Base-by-base conservation (phyloP, 2,329 filamentous ascomycete species). In the Hypoxylon sp. region DNA sequence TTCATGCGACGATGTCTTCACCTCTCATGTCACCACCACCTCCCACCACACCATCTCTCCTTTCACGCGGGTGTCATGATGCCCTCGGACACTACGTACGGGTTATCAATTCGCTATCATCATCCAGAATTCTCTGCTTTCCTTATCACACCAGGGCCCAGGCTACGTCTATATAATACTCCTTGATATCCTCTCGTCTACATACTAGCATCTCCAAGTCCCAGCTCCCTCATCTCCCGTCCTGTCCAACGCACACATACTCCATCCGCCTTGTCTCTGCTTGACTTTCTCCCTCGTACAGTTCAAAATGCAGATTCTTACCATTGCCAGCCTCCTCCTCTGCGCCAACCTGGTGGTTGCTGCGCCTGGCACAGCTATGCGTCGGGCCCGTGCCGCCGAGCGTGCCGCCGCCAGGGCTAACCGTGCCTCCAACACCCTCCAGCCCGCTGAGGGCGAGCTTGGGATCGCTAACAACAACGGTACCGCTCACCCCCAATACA, bases 281-380 rank as follows among this genome's bases (percentile, higher is more conserved):
- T 37, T 29, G 10, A 20, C 24, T 35, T 18, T 31, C 8, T 13
- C n/a, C 29, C 11, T 49, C 17, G 8, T 35, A 21, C 18, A 27
- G 8, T 41, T 60, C 72, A 79, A 63, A 42, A 85, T 85, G 83
- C 84, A 81, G 76, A 73, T 81, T 73, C 67, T 77, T 45, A 59
- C 75, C 46, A 55, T 73, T 48, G 63, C 76, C 35, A 64, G 71
- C 58, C 68, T 73, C 61, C 67, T 74, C 47, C 63, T 81, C 40
- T 72, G 79, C 55, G 76, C 78, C 48, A 73, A 74, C 53, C 67
- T 73, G 52, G 76, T 74, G 43, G 46, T 80, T 29, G 80, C 79
- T 29, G 78, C 79, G 23, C 81, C 81, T 27, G 75, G 79, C 31
- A 77, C 74, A 13, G 73, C 74, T 21, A 67, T 73, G 24, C 76